Percentiles rank a stretch among this genome's conserved stretches.
Conservation (phyloP, 768 basidiomycete species). For the Russula abietina region DNA sequence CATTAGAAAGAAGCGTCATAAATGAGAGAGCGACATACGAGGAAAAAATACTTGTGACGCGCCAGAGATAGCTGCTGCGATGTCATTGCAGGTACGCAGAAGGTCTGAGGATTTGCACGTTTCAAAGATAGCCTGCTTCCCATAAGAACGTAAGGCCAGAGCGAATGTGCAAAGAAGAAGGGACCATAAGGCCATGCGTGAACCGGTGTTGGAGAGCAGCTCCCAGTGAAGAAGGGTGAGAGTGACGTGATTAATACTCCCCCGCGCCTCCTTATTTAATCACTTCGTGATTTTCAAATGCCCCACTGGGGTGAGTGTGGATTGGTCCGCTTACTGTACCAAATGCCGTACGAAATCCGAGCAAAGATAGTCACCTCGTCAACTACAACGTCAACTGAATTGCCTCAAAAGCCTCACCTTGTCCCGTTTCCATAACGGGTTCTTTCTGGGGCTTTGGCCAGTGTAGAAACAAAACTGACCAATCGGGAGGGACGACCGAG, state of each 20-base stretch:
- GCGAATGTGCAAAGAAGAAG: background rate
- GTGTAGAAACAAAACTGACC: background rate
- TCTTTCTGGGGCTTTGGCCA: too few species aligned
- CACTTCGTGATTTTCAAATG: too few species aligned
- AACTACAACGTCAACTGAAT: too few species aligned
- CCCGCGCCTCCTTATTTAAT: too few species aligned
- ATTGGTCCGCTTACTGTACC: too few species aligned
- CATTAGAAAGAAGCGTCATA: background rate
- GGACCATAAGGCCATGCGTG: background rate
- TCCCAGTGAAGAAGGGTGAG: too few species aligned
- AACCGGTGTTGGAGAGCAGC: background rate
- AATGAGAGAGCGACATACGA: background rate
- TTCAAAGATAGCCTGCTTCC: background rate
- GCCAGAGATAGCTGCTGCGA: background rate
- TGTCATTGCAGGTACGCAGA: background rate
- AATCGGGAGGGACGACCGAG: background rate
- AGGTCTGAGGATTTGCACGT: background rate
- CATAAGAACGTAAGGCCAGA: background rate
- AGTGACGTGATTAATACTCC: too few species aligned
- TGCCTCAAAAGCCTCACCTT: too few species aligned
- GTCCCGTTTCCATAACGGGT: background rate
- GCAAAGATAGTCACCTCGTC: too few species aligned
- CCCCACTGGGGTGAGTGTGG: too few species aligned
- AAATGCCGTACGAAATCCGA: too few species aligned
- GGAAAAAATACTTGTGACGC: conserved; percentile 5